These are phyloP conservation scores for Penicillium carneum DNA, from an alignment of 2,329 filamentous ascomycete genomes.

Conservation along the genomic window DNA sequence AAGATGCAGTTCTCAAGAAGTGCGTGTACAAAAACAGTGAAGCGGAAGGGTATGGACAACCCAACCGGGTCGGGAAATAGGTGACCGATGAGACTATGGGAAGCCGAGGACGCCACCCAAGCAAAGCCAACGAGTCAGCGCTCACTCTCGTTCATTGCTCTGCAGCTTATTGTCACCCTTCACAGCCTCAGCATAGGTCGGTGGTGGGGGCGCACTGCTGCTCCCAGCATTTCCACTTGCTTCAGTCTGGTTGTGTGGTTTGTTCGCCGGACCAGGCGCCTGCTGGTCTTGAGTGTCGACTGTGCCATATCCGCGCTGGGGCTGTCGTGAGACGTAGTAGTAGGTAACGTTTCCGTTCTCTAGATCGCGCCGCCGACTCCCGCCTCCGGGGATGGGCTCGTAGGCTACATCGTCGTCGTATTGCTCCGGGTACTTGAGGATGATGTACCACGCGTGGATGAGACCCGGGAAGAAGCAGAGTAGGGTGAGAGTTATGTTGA, in stretches of 20 bases:
- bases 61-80: neutral
- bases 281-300: conserved; percentile 43
- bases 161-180: conserved; percentile 92
- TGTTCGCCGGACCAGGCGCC: conserved; percentile 28
- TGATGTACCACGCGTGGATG: conserved; percentile 97
- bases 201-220: conserved; percentile 62
- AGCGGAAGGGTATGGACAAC: conserved; percentile 9
- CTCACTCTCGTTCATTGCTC: conserved; percentile 60
- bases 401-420: conserved; percentile 68
- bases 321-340: conserved; percentile 71
- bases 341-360: conserved; percentile 69
- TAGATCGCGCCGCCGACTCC: conserved; percentile 50
- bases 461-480: conserved; percentile 85
- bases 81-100: conserved; percentile 1
- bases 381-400: conserved; percentile 66
- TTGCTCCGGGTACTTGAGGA: conserved; percentile 82
- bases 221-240: conserved; percentile 33
- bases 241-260: conserved; percentile 35
- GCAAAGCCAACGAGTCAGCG: neutral
- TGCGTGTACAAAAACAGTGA: conserved; percentile 5
- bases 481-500: conserved; percentile 89
- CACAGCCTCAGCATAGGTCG: conserved; percentile 88
- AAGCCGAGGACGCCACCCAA: neutral
- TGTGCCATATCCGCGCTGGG: conserved; percentile 50
- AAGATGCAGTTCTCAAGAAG: conserved; percentile 17